These are phyloP conservation scores for Stachybotrys chartarum DNA, from an alignment of 2,329 filamentous ascomycete species.

Conservation along the genomic window DNA sequence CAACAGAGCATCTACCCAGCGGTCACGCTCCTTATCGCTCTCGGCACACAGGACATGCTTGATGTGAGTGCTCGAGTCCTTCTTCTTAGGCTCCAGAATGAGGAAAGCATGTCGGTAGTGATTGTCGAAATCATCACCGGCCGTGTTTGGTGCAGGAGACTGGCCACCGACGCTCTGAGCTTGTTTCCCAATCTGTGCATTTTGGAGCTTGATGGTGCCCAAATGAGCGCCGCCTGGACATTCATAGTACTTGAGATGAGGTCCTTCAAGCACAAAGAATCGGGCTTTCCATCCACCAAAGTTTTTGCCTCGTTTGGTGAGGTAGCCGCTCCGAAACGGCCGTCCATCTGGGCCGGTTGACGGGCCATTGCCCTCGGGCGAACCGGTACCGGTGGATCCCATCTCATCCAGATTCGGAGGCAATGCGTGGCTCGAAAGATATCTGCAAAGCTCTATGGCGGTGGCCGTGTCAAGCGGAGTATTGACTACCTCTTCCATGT, in stretches of 20 bases:
- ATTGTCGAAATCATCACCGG: conserved; percentile 73
- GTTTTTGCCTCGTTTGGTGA: conserved; percentile 96
- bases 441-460: conserved; percentile 77
- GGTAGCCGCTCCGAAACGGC: conserved; percentile 75
- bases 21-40: conserved; percentile 84
- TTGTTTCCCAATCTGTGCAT: conserved; percentile 92
- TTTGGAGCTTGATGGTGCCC: conserved; percentile 85
- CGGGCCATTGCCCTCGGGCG: conserved; percentile 21
- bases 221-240: conserved; percentile 82
- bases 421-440: conserved; percentile 65
- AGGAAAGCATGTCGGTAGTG: conserved; percentile 96
- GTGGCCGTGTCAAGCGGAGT: conserved; percentile 71
- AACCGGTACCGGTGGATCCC: conserved; percentile 14
- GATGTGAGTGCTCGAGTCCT: conserved; percentile 80
- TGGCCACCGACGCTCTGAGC: conserved; percentile 44
- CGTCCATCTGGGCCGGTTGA: conserved; percentile 53
- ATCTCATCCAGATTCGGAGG: conserved; percentile 55
- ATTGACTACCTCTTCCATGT: conserved; percentile 79
- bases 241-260: conserved; percentile 82
- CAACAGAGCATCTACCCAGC: conserved; percentile 86
- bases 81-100: conserved; percentile 91
- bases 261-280: conserved; percentile 54
- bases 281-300: conserved; percentile 97
- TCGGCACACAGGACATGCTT: conserved; percentile 95
- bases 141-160: conserved; percentile 48